Evolutionary conservation across 2,329 filamentous ascomycete genomes (phyloP).

Genomic region (Scorias spongiosa): DNA sequence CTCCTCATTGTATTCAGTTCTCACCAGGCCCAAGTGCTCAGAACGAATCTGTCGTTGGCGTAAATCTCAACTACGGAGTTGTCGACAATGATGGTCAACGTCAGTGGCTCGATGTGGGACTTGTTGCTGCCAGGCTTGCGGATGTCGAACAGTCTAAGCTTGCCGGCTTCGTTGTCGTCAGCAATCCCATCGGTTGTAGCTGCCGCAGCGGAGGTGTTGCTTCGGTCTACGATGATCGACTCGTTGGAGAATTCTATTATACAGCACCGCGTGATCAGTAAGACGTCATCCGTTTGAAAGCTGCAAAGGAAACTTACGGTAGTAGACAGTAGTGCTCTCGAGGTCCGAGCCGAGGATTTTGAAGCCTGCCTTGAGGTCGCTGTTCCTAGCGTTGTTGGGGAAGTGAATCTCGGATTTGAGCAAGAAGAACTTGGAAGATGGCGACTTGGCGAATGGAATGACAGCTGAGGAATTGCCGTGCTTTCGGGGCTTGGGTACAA

Average conservation of each 20-base stretch:
- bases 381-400: conserved; percentile 19
- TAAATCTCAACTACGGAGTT: conserved; percentile 23
- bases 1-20: background rate
- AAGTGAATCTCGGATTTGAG: conserved; percentile 25
- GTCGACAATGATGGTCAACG: conserved; percentile 28
- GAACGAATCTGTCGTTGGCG: conserved; percentile 27
- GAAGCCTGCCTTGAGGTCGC: conserved; percentile 26
- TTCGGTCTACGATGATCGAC: conserved; percentile 27
- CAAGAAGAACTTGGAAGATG: conserved; percentile 25
- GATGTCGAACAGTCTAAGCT: conserved; percentile 27
- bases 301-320: conserved; percentile 6
- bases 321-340: conserved; percentile 29
- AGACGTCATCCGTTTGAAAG: no score
- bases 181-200: conserved; percentile 24
- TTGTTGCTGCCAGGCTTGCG: conserved; percentile 8
- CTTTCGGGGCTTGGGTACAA: conserved; percentile 3
- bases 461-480: background rate
- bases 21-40: conserved; percentile 29
- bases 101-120: conserved; percentile 22
- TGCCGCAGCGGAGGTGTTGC: conserved; percentile 25
- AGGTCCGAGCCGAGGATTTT: conserved; percentile 25
- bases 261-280: background rate
- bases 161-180: conserved; percentile 23
- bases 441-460: conserved; percentile 8
- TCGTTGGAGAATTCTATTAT: conserved; percentile 27